Conservation (phyloP, 163 green algal genomes). For the Chlamydomonas reinhardtii region DNA sequence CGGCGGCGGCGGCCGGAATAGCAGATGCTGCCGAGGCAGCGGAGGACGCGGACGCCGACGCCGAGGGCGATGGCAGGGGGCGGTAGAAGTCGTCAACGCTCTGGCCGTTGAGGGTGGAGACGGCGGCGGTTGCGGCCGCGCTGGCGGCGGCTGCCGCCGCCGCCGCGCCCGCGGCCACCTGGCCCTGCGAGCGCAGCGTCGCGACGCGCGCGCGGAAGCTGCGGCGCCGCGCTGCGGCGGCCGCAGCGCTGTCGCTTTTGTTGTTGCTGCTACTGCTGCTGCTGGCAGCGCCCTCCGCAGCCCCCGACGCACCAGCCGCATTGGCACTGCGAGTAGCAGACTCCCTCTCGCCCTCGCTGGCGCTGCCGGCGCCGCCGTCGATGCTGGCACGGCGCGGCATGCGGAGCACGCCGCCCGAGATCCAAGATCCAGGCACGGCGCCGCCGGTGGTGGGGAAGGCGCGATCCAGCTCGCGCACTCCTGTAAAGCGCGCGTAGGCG, state of each 20-base stretch:
- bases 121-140: neutral
- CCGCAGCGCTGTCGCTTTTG: neutral
- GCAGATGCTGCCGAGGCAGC: neutral
- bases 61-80: too few relatives aligned
- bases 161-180: neutral
- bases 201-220: neutral
- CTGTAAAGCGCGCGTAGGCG: neutral
- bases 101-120: conserved; percentile 11
- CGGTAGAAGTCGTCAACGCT: conserved; percentile 12
- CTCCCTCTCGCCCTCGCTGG: neutral
- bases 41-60: neutral
- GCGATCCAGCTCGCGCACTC: conserved; percentile 32
- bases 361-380: neutral
- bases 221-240: neutral
- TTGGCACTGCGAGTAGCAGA: too few relatives aligned
- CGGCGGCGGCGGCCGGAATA: too few relatives aligned
- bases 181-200: neutral
- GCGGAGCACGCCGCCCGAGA: neutral
- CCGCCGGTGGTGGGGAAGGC: neutral
- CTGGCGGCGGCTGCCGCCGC: neutral
- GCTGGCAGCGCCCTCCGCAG: too few relatives aligned
- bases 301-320: too few relatives aligned
- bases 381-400: too few relatives aligned
- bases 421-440: neutral
- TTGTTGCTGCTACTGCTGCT: neutral